Evolutionary conservation across 1,284 basidiomycete genomes (phyloP).

Genomic region (Ustilago esculenta): DNA sequence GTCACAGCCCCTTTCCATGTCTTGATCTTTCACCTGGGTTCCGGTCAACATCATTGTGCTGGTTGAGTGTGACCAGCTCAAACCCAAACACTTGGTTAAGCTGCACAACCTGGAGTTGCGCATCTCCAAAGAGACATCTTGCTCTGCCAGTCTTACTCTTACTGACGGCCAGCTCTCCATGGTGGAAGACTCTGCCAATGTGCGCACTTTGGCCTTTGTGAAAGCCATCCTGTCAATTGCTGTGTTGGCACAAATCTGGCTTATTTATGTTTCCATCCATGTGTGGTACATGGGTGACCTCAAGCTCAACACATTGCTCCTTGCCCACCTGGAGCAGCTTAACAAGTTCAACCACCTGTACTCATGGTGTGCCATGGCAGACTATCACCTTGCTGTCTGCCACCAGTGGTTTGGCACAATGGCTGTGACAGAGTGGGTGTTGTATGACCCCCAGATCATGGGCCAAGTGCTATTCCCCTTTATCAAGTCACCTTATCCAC

Average conservation of each 20-base stretch:
- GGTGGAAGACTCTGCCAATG: neutral
- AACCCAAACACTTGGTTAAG: neutral
- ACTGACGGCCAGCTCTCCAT: neutral
- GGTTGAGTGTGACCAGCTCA: neutral
- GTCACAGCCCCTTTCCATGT: neutral
- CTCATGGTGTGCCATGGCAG: neutral
- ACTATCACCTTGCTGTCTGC: neutral
- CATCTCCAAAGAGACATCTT: neutral
- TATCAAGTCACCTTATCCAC: no score
- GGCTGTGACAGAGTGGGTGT: neutral
- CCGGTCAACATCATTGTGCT: neutral
- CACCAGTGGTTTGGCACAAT: neutral
- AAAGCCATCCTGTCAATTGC: neutral
- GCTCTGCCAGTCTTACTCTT: neutral
- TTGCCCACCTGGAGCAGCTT: neutral
- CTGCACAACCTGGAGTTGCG: neutral
- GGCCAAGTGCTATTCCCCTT: neutral
- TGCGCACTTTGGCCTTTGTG: neutral
- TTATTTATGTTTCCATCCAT: neutral
- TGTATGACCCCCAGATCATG: neutral
- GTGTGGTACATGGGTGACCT: neutral
- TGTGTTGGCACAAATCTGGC: neutral
- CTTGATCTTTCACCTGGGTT: neutral
- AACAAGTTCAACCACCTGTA: neutral
- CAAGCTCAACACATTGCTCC: neutral